Evolutionary conservation across 139 green algal genomes (phyloP), one percentile per base, ranked within the genome.

Genomic region (Chlorella sorokiniana): DNA sequence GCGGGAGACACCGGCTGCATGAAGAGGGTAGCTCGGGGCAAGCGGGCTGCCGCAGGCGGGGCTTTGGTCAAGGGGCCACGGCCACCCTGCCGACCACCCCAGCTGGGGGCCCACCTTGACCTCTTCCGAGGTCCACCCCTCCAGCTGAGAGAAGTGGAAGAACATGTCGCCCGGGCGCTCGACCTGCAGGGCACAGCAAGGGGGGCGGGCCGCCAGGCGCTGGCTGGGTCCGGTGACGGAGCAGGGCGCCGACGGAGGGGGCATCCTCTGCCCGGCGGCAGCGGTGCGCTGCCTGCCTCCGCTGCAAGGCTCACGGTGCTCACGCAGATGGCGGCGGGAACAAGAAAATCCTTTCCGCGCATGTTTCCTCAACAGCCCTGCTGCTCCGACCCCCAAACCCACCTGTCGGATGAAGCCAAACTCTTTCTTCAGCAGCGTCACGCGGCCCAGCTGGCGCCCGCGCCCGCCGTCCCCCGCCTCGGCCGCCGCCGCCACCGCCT

Each of bases 401-500:
- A 82, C 44, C 56, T 84, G 76, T 6, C 78, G 75, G 76, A 91
- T 91, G 73, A 91, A 91, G 5, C 88, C 88, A 84, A 89, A 91
- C 65, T 88, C 73, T 10, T 84, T 85, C 73, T 90, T 86, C 45
- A 89, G 63, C 44, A 83, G 68, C 11, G 59, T 59, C 16, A 91
- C 69, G 61, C 79, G 59, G 25, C 84, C 84, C 35, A 88, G 72
- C 65, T 85, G 84, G 31, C 81, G 75, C 25, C 81, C 81, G 9
- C 61, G 40, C 38, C 35, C 10, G 23, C 29, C n/a, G 48, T 63
- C 81, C 5, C 70, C 70, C 35, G 71, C 59, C 1, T 38, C 38
- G 35, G 69, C 52, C 25, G 56, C 74, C 4, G 81, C 70, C 70
- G 76, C 10, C 1, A 73, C 41, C 4, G 35, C 65, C 45, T 81